phyloP scores from a whole-genome alignment of 441 rosid genomes.

The Raphanus hybrid region DNA sequence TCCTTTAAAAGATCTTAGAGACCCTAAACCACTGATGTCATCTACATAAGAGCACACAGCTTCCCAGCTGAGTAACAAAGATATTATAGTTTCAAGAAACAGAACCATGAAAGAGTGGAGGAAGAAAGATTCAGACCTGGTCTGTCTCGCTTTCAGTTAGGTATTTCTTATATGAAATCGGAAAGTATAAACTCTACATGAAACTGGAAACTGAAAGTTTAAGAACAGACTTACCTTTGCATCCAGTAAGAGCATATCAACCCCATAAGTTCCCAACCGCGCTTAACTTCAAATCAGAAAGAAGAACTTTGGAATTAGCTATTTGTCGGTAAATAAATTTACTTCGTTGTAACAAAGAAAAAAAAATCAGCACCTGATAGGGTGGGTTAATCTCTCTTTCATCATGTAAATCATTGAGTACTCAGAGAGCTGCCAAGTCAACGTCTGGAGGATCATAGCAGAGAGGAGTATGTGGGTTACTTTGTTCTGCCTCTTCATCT shows the following conservation, averaged over 20 bases:
- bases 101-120: background rate
- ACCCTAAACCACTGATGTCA: too few relatives aligned
- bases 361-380: conserved; percentile 47
- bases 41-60: background rate
- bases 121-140: background rate
- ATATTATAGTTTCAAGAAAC: background rate
- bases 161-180: background rate
- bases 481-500: conserved; percentile 70
- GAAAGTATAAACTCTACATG: background rate
- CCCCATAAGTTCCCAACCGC: too few relatives aligned
- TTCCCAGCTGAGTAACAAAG: background rate
- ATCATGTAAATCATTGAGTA: conserved; percentile 61
- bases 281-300: too few relatives aligned
- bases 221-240: too few relatives aligned
- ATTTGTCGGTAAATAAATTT: too few relatives aligned
- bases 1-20: too few relatives aligned
- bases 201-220: background rate
- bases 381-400: conserved; percentile 64
- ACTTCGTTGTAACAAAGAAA: too few relatives aligned
- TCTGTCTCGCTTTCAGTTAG: background rate
- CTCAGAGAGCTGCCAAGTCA: conserved; percentile 82
- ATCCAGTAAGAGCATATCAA: too few relatives aligned
- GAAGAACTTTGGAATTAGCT: too few relatives aligned
- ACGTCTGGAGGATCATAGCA: conserved; percentile 61
- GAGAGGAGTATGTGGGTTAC: conserved; percentile 76